Base-by-base conservation (phyloP, 2,329 filamentous ascomycete genomes). In the Penicillium psychrosexuale region DNA sequence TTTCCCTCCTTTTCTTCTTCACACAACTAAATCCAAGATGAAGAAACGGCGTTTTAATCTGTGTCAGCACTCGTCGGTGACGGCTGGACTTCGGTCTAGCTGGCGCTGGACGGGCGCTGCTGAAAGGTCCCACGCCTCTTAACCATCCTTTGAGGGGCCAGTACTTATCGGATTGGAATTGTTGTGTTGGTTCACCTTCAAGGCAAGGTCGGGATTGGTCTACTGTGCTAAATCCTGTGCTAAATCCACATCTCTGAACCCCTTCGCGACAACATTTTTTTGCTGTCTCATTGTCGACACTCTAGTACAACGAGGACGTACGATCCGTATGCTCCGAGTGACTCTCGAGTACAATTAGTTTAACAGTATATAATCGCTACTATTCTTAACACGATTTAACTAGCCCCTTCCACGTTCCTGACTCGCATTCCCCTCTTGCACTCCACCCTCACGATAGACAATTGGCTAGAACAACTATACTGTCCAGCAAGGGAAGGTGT, bases 11-110 rank as follows among this genome's bases (percentile, higher is more conserved):
- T 66, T 62, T 65, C 60, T 62, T 70, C 66, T 62, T 72, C 69
- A 72, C 69, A 72, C 69, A 72, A 72, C 69, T 72, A 72, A 72
- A 71, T 71, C 69, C 69, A 72, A 72, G 63, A 72, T 72, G 69
- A 72, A 70, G 69, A 72, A 66, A 67, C 59, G 69, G 66, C 66
- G 66, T 63, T 34, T 57, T 61, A 53, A 61, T 57, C 69, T 70
- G 64, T 61, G 44, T 66, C 69, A 71, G 69, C 64, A 69, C 69
- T 72, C 69, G 69, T 69, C 66, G 68, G 64, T 56, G 54, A 55
- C 44, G 58, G 61, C 61, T 53, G 50, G 60, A 51, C 53, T 54
- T 62, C 53, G 55, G 55, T 44, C 36, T 53, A 64, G 60, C 66
- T 59, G 66, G 49, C 54, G 55, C 58, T 66, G 66, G 69, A 68